A percentile compares a stretch with the other conserved stretches of the same genome.
phyloP scores from a whole-genome alignment of 352 stramenopile species.

The Phytopythium vexans region DNA sequence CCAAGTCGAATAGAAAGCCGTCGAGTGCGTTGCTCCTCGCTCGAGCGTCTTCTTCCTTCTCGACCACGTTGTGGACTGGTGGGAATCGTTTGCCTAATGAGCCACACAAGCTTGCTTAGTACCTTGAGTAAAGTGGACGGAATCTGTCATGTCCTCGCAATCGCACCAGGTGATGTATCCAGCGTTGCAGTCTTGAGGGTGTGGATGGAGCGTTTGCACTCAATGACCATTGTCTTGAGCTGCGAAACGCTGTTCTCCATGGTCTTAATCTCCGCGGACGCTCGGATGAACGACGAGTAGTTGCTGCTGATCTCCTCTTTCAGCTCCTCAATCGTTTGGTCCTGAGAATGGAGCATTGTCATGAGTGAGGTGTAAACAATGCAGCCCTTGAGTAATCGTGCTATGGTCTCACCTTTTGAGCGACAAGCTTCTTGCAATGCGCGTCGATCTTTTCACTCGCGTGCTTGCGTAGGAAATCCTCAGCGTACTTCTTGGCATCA shows the following conservation, averaged over 20 bases:
- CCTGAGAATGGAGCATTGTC: slow-evolving; percentile 18
- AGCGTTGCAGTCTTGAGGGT: slow-evolving; percentile 47
- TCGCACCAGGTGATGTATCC: slow-evolving; percentile 38
- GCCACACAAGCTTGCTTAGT: slow-evolving; percentile 1
- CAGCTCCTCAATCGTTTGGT: slow-evolving; percentile 80
- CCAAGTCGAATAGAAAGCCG: slow-evolving; percentile 61
- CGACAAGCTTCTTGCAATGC: slow-evolving; percentile 70
- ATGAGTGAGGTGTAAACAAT: neutral
- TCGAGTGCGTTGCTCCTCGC: slow-evolving; percentile 50
- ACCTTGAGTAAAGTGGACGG: neutral
- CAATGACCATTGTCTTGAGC: slow-evolving; percentile 67
- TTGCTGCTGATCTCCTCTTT: slow-evolving; percentile 83
- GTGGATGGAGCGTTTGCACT: slow-evolving; percentile 71
- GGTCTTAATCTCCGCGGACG: slow-evolving; percentile 68
- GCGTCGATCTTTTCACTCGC: slow-evolving; percentile 69
- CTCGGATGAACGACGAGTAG: slow-evolving; percentile 78
- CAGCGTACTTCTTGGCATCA: slow-evolving; percentile 67
- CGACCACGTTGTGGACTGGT: slow-evolving; percentile 34
- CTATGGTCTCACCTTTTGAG: slow-evolving; percentile 47
- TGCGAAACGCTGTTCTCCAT: slow-evolving; percentile 86
- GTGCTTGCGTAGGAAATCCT: slow-evolving; percentile 78
- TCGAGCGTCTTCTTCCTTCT: slow-evolving; percentile 44
- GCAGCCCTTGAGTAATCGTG: neutral
- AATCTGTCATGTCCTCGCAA: neutral
- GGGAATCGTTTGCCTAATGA: slow-evolving; percentile 32